phyloP scores from a whole-genome alignment of 2,329 filamentous ascomycete species.

The Cercospora sesami region DNA sequence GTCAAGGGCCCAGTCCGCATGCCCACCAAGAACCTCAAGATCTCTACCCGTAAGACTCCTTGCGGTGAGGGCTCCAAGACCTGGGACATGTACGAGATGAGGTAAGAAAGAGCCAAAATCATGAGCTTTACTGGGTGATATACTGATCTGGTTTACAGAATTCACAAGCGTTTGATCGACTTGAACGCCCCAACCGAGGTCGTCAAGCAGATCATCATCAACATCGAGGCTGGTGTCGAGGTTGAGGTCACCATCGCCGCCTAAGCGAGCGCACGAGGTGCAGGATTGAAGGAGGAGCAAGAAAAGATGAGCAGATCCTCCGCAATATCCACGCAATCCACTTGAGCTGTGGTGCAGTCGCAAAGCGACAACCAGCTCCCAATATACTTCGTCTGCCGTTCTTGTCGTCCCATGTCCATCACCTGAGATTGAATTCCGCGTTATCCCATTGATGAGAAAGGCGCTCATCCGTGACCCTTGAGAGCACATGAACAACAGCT shows the following conservation, averaged over 20 bases:
- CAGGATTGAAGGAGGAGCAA: neutral
- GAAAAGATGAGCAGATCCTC: conserved; percentile 4
- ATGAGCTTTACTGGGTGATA: neutral
- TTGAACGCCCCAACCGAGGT: conserved; percentile 97
- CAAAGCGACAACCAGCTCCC: neutral
- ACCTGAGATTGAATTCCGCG: no score
- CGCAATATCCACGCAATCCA: conserved; percentile 13
- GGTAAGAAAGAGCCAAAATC: conserved; percentile 67
- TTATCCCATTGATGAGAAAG: no score
- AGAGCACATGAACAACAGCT: no score
- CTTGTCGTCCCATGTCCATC: no score
- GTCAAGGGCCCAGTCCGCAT: conserved; percentile 98
- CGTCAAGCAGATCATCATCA: conserved; percentile 95
- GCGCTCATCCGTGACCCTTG: no score
- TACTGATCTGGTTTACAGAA: conserved; percentile 28
- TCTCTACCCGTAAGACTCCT: conserved; percentile 98
- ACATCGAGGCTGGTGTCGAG: conserved; percentile 91
- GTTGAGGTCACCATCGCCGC: conserved; percentile 91
- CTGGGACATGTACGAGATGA: conserved; percentile 98
- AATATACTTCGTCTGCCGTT: no score
- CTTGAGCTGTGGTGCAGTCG: neutral
- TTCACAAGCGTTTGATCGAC: conserved; percentile 44
- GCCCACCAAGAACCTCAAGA: conserved; percentile 93
- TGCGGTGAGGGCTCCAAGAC: conserved; percentile 99
- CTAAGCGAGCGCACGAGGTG: conserved; percentile 46